Evolutionary conservation across 2,329 filamentous ascomycete species (phyloP).

Genomic region (Colletotrichum sansevieriae): DNA sequence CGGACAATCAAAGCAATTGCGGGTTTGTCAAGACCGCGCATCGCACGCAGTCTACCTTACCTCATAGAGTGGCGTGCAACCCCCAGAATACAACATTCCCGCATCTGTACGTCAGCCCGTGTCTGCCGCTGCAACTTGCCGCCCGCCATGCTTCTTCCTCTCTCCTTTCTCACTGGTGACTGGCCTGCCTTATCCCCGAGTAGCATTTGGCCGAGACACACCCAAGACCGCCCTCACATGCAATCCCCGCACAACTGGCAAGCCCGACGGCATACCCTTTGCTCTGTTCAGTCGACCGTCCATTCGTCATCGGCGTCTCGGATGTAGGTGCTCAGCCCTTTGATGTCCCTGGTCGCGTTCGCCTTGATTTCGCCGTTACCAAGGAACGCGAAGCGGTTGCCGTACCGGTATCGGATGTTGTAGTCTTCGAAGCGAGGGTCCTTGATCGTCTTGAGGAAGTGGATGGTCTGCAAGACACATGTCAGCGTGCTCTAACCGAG

Average conservation of each 20-base stretch:
- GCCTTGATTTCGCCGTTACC: conserved; percentile 60
- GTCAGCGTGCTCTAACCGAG: background rate
- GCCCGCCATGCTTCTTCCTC: background rate
- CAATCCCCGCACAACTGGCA: conserved; percentile 13
- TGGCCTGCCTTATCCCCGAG: background rate
- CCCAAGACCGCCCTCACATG: background rate
- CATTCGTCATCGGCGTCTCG: conserved; percentile 58
- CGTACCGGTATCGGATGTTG: conserved; percentile 50
- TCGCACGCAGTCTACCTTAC: background rate
- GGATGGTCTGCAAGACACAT: conserved; percentile 47
- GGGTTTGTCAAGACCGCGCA: no score
- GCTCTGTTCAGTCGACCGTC: conserved; percentile 54
- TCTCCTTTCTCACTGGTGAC: background rate
- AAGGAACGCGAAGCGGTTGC: conserved; percentile 55
- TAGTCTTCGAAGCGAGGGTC: conserved; percentile 51
- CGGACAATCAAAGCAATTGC: no score
- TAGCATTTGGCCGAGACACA: background rate
- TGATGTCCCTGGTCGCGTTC: conserved; percentile 53
- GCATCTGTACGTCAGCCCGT: background rate
- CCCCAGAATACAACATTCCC: background rate
- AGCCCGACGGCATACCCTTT: background rate
- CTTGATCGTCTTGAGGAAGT: conserved; percentile 54
- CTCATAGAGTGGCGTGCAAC: no score
- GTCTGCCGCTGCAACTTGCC: background rate
- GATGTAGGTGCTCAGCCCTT: conserved; percentile 59